phyloP scores from a whole-genome alignment of 495 filamentous ascomycete genomes.

The Penicillium canariense region DNA sequence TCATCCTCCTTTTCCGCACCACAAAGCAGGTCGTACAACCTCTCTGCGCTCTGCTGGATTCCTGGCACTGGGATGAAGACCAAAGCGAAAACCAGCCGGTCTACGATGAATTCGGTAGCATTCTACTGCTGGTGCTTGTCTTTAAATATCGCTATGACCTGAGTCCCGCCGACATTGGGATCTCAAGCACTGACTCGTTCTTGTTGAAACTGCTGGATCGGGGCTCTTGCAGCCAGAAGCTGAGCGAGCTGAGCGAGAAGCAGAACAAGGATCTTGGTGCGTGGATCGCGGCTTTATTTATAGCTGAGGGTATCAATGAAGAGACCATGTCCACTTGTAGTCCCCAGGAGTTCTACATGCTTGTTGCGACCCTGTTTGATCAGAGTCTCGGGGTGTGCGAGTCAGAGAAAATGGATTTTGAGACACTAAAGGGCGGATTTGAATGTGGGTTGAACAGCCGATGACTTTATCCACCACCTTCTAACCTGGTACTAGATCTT shows the following conservation, averaged over 20 bases:
- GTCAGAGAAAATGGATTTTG: conserved; percentile 66
- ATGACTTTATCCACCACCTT: not conserved
- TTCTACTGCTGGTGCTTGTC: conserved; percentile 77
- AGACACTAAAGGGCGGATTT: conserved; percentile 80
- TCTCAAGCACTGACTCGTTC: conserved; percentile 63
- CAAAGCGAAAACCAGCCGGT: conserved; percentile 92
- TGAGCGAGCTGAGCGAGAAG: conserved; percentile 66
- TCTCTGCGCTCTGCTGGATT: conserved; percentile 79
- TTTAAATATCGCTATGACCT: conserved; percentile 84
- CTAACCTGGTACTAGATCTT: conserved; percentile 53
- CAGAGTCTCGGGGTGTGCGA: conserved; percentile 78
- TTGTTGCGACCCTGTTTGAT: conserved; percentile 85
- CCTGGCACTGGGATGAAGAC: conserved; percentile 91
- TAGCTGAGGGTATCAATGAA: conserved; percentile 77
- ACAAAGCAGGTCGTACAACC: conserved; percentile 74
- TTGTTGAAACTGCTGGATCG: conserved; percentile 70
- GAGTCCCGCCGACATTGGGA: conserved; percentile 63
- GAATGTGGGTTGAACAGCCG: conserved; percentile 63
- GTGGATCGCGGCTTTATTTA: conserved; percentile 88
- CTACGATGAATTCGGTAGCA: conserved; percentile 93
- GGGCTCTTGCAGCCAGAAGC: conserved; percentile 57
- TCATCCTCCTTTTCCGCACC: conserved; percentile 81
- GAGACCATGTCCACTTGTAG: conserved; percentile 89
- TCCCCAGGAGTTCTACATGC: conserved; percentile 88
- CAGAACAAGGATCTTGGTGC: conserved; percentile 73